Conservation (phyloP, 139 green algal species). For the Picochlorum sp. region DNA sequence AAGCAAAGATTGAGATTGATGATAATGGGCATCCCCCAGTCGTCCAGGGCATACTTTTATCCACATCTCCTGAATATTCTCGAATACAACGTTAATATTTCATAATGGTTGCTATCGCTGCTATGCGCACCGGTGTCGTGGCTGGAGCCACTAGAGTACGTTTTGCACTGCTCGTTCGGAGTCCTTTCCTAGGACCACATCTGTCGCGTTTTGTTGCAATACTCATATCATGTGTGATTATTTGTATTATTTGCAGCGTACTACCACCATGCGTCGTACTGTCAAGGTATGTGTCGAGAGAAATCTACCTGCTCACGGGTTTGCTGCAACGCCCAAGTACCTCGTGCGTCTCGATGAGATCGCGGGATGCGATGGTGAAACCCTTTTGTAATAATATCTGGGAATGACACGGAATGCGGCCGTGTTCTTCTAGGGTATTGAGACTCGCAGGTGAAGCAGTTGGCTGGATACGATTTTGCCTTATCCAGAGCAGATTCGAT, state of each 20-base stretch:
- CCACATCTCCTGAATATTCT: neutral
- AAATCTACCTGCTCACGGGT: neutral
- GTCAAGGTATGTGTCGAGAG: conserved; percentile 22
- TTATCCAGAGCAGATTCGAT: neutral
- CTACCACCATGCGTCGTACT: conserved; percentile 30
- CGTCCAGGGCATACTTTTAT: neutral
- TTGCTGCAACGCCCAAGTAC: neutral
- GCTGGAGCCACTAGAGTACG: conserved; percentile 8
- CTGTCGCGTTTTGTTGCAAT: neutral
- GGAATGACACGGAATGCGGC: no score
- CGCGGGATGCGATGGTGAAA: no score
- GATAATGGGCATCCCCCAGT: neutral
- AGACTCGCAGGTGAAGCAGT: neutral
- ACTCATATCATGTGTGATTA: neutral
- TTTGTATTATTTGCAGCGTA: conserved; percentile 19
- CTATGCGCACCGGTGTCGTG: conserved; percentile 1
- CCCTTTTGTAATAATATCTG: no score
- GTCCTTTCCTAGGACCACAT: no score
- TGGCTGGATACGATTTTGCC: conserved; percentile 1
- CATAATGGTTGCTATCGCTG: conserved; percentile 11
- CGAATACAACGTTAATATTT: conserved; percentile 2
- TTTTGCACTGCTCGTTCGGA: neutral
- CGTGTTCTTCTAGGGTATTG: no score
- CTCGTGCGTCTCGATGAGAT: neutral
- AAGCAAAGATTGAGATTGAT: neutral